Evolutionary conservation across 176 grass and related monocot species (phyloP).

Genomic region (Aegilops umbellulata): DNA sequence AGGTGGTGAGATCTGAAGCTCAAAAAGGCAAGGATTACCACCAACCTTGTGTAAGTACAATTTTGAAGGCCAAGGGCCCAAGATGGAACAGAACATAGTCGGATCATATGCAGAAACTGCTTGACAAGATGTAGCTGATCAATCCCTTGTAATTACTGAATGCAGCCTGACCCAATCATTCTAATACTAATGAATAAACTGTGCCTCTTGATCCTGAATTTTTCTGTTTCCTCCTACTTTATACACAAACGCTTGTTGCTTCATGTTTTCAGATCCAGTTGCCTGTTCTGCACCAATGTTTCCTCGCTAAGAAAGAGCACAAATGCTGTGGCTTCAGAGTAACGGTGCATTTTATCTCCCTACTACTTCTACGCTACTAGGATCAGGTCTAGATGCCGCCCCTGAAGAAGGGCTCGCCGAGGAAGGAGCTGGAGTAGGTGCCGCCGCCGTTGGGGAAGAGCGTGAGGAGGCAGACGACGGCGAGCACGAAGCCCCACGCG

Average conservation of each 20-base stretch:
- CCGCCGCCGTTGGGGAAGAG: constrained; percentile 93
- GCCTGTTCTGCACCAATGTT: no score
- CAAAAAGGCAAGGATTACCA: not conserved
- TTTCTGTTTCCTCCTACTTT: not conserved
- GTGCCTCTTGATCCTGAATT: not conserved
- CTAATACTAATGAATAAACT: constrained; percentile 18
- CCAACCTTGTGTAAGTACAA: constrained; percentile 35
- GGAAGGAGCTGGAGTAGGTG: constrained; percentile 77
- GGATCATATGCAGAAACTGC: constrained; percentile 3
- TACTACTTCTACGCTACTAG: not conserved
- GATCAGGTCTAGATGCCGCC: constrained; percentile 39
- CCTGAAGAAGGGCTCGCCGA: constrained; percentile 71
- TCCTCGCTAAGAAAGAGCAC: not conserved
- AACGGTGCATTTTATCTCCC: not conserved
- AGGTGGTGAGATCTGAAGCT: constrained; percentile 56
- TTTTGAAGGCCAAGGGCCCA: constrained; percentile 44
- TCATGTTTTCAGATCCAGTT: not conserved
- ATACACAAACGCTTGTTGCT: not conserved
- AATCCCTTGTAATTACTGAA: not conserved
- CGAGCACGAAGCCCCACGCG: constrained; percentile 75
- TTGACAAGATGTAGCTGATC: constrained; percentile 29
- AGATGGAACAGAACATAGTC: constrained; percentile 25
- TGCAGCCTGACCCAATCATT: not conserved
- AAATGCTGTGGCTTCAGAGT: not conserved
- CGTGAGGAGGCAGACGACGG: constrained; percentile 72